A percentile compares a stretch with the other conserved stretches of the same genome.
phyloP scores from a whole-genome alignment of 2,329 filamentous ascomycete species.

The Teratosphaeria viscida region DNA sequence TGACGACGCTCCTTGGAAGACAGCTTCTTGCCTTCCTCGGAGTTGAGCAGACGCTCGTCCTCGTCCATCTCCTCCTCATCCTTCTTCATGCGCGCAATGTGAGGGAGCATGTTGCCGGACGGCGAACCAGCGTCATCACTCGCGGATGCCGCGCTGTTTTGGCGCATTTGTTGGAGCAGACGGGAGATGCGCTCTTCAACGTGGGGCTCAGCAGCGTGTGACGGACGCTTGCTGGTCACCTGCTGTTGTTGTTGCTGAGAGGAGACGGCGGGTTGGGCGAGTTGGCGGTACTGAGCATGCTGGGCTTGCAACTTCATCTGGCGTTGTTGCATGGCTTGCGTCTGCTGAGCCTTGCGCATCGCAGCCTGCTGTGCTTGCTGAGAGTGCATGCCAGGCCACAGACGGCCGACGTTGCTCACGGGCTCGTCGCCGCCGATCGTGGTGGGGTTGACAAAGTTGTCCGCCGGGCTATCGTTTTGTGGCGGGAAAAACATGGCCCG shows the following conservation, averaged over 20 bases:
- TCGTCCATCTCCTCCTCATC: slow-evolving; percentile 99
- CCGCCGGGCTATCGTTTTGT: slow-evolving; percentile 24
- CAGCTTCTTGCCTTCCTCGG: slow-evolving; percentile 98
- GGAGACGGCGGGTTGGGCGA: slow-evolving; percentile 7
- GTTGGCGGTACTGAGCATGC: slow-evolving; percentile 28
- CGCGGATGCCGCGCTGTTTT: slow-evolving; percentile 49
- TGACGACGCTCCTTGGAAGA: slow-evolving; percentile 94
- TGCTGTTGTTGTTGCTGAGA: slow-evolving; percentile 21
- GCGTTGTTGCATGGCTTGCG: slow-evolving; percentile 37
- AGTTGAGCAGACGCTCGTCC: slow-evolving; percentile 86
- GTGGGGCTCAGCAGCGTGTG: slow-evolving; percentile 35
- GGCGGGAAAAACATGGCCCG: slow-evolving; percentile 53
- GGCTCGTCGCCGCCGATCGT: slow-evolving; percentile 54
- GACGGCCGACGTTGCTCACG: slow-evolving; percentile 50
- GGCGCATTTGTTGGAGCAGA: slow-evolving; percentile 82
- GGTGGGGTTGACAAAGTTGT: slow-evolving; percentile 62
- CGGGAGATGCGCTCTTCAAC: slow-evolving; percentile 86
- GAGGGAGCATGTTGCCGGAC: slow-evolving; percentile 41
- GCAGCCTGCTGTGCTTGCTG: slow-evolving; percentile 58
- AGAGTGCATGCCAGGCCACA: slow-evolving; percentile 90
- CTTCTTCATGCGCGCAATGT: slow-evolving; percentile 69
- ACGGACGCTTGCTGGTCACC: slow-evolving; percentile 35
- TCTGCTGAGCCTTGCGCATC: slow-evolving; percentile 45
- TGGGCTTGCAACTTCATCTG: slow-evolving; percentile 33
- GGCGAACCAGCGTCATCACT: slow-evolving; percentile 37